Evolutionary conservation across 1,284 basidiomycete species (phyloP).

Genomic region (Microbotryum saponariae): DNA sequence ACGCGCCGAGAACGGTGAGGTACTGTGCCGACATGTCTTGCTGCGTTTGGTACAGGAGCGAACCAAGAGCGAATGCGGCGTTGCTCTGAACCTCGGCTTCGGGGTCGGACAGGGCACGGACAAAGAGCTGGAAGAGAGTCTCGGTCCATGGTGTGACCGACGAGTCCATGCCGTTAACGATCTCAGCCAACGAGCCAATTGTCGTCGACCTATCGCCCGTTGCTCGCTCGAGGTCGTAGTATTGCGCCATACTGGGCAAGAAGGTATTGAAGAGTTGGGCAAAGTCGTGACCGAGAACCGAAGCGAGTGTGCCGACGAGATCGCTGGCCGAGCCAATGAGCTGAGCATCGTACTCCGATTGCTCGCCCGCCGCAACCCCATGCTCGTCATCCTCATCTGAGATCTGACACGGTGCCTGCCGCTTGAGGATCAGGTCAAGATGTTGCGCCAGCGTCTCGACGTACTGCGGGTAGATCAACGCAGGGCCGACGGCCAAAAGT

Average conservation of each 20-base stretch:
- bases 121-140: constrained; percentile 68
- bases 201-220: constrained; percentile 86
- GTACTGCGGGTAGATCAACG: constrained; percentile 39
- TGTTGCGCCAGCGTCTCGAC: constrained; percentile 72
- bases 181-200: constrained; percentile 90
- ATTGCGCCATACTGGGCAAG: constrained; percentile 83
- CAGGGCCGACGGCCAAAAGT: constrained; percentile 36
- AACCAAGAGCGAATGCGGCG: constrained; percentile 87
- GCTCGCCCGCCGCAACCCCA: constrained; percentile 49
- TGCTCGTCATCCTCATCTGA: constrained; percentile 84
- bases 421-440: constrained; percentile 74
- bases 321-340: constrained; percentile 91
- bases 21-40: constrained; percentile 79
- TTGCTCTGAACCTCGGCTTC: constrained; percentile 93
- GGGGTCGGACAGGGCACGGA: constrained; percentile 69
- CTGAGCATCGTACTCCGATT: constrained; percentile 94
- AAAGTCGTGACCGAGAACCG: constrained; percentile 77
- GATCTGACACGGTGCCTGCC: constrained; percentile 90
- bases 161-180: constrained; percentile 92
- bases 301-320: constrained; percentile 83
- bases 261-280: constrained; percentile 74
- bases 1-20: constrained; percentile 64
- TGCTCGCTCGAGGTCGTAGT: constrained; percentile 81
- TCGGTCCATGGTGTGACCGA: constrained; percentile 83
- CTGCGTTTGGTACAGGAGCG: constrained; percentile 81